Percentiles rank a stretch among this genome's conserved stretches.
phyloP scores from a whole-genome alignment of 208 protist species.

The Lotmaria passim region DNA sequence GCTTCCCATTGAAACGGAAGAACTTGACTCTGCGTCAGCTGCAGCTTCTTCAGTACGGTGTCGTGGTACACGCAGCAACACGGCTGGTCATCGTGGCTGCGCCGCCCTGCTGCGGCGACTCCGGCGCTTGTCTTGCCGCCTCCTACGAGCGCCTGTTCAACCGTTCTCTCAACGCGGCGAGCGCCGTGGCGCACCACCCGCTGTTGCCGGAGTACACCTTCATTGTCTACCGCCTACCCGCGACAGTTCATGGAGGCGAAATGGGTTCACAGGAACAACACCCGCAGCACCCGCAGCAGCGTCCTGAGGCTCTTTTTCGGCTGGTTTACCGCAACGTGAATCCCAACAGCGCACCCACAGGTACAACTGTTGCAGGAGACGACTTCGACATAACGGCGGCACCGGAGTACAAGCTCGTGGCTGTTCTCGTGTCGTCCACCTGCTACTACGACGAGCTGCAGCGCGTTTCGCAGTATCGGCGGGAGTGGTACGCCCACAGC shows the following conservation, averaged over 20 bases:
- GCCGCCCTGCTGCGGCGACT: constrained; percentile 57
- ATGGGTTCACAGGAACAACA: not conserved
- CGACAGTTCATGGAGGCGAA: not conserved
- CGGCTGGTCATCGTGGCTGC: constrained; percentile 70
- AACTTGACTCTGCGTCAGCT: constrained; percentile 78
- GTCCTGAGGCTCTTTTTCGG: constrained; percentile 64
- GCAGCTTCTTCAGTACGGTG: constrained; percentile 83
- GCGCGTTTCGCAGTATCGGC: constrained; percentile 27
- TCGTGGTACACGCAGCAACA: constrained; percentile 68
- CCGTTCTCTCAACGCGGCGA: constrained; percentile 25
- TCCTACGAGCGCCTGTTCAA: constrained; percentile 65
- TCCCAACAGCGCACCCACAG: not conserved
- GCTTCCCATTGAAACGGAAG: constrained; percentile 59
- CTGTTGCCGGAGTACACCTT: constrained; percentile 82
- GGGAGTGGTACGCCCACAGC: constrained; percentile 23
- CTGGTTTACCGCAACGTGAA: constrained; percentile 86
- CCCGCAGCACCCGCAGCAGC: not conserved
- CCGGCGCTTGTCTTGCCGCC: constrained; percentile 51
- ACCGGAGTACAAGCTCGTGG: constrained; percentile 75
- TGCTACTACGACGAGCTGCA: constrained; percentile 38
- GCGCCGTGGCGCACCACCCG: constrained; percentile 51
- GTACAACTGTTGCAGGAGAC: not conserved
- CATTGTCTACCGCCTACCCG: constrained; percentile 71
- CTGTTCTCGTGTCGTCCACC: constrained; percentile 74
- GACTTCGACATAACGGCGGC: constrained; percentile 20